Base-by-base conservation (phyloP, 345 rosid genomes). In the Hibiscus syriacus region DNA sequence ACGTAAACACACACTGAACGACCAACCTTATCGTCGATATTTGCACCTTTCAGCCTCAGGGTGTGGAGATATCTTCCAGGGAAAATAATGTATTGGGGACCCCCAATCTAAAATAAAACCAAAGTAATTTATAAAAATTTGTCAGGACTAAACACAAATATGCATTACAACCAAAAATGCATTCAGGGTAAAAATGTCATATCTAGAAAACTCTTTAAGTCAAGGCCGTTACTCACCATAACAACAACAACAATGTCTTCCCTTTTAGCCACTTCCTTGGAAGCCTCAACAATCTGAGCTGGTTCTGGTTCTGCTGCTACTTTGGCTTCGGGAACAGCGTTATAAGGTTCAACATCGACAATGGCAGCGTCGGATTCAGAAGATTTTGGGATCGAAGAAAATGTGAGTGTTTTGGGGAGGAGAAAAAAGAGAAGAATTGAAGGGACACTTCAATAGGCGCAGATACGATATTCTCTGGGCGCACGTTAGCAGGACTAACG, bases 161-260 rank as follows among this genome's bases (percentile, higher is more conserved):
- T 13, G 27, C 16, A 12, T 32, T 17, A 16, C 14, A 41, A n/a
- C 12, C 5, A 38, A 20, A 12, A 49, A 29, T 29, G 0, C 43
- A 65, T 20, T 48, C 17, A 30, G 66, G 34, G 61, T 26, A 20
- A 20, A 66, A 52, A 50, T 3, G 6, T 6, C 16, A 43, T 16
- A 25, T 39, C 48, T n/a, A 43, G 0, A 14, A 41, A 7, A 25
- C 0, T 34, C 2, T 13, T 38, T 8, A 38, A 38, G 8, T 38
- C 41, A 38, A 38, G 12, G 14, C 29, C 30, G 29, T 46, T 61
- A 70, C 88, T 83, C 32, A 93, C 98, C 96, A 93, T 89, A 75
- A 93, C 92, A 66, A 90, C 97, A 64, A 97, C 98, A 66, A 90
- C 90, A 53, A 93, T 69, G 76, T 93, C 91, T 77, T 89, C 97